Base-by-base conservation (phyloP, 352 stramenopile genomes). In the Pythium inflatum region DNA sequence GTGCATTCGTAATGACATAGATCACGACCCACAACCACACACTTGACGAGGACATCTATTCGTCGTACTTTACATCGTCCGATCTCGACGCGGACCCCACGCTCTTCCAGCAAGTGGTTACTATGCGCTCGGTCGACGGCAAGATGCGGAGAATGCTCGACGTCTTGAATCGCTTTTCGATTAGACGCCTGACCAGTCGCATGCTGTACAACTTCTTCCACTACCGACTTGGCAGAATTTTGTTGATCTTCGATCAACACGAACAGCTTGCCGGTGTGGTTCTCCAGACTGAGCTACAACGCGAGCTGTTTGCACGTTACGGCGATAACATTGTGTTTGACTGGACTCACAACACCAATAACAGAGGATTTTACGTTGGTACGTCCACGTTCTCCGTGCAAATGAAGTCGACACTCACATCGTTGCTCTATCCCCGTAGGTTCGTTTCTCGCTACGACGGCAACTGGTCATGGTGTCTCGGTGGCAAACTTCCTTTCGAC, bases 141-240 rank as follows among this genome's bases (percentile, higher is more conserved):
- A 54, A 54, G 24, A 31, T 18, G 20, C 6, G 46, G 24, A 33
- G 31, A 22, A 54, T 33, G 4, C 46, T 54, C 25, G 20, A 28
- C 24, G 5, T 54, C 24, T 18, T 54, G 6, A 54, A 54, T 18
- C n/a, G 46, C 20, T 33, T 54, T 7, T 54, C 25, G 22, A 54
- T 4, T 33, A 18, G 46, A 5, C 20, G 24, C n/a, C 12, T 54
- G 9, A 54, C 46, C 4, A 22, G 18, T 28, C 22, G 46, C 18
- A 54, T 54, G 46, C 22, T 54, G 5, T 54, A 54, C 46, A 54
- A 54, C 46, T 54, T 54, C 24, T 54, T n/a, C n/a, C n/a, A n/a
- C n/a, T n/a, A n/a, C n/a, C n/a, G n/a, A n/a, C n/a, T n/a, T n/a
- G n/a, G n/a, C n/a, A n/a, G n/a, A n/a, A n/a, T n/a, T n/a, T n/a